phyloP scores from a whole-genome alignment of 2,329 filamentous ascomycete species.

The Penicillium sp. region DNA sequence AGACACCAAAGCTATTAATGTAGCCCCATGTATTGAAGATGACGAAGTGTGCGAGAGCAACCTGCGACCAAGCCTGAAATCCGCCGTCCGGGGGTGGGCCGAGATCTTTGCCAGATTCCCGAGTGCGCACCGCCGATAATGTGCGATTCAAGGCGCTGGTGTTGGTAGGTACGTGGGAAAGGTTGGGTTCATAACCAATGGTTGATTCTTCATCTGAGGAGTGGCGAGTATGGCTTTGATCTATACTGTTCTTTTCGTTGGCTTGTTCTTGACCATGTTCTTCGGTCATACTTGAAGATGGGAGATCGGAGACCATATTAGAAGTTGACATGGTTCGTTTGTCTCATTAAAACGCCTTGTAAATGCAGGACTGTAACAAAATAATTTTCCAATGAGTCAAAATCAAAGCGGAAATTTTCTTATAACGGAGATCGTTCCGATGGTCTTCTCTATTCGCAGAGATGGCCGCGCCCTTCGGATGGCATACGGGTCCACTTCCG shows the following conservation, averaged over 20 bases:
- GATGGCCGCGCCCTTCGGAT: constrained; percentile 16
- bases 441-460: constrained; percentile 16
- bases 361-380: neutral
- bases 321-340: neutral
- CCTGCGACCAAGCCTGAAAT: constrained; percentile 56
- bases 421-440: constrained; percentile 5
- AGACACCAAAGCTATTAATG: constrained; percentile 57
- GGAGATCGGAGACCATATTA: neutral
- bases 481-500: neutral
- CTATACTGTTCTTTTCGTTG: neutral
- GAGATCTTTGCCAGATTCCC: constrained; percentile 37
- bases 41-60: constrained; percentile 52
- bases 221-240: neutral
- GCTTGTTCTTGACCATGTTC: neutral
- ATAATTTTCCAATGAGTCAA: neutral
- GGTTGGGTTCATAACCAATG: constrained; percentile 1
- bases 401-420: neutral
- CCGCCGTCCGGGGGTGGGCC: constrained; percentile 53
- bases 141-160: constrained; percentile 32
- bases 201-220: constrained; percentile 10
- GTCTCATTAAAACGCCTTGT: neutral
- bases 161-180: constrained; percentile 27
- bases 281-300: neutral
- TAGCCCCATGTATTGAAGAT: constrained; percentile 60
- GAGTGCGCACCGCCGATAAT: constrained; percentile 39